phyloP scores from a whole-genome alignment of 2,329 filamentous ascomycete species.

The Aspergillus quadrilineatus region DNA sequence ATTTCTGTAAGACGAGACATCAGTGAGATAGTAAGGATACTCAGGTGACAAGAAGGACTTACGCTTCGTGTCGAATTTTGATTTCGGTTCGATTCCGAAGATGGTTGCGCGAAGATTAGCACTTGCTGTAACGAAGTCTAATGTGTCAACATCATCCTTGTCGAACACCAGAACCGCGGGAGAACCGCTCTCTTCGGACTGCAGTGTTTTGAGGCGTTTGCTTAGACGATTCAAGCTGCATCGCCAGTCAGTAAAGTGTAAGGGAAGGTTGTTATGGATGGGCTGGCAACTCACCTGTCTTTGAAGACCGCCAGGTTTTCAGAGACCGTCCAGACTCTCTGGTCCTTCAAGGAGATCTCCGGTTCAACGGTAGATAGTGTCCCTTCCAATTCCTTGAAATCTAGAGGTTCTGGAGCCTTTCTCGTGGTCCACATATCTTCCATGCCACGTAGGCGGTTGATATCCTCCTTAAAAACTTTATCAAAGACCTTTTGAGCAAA shows the following conservation, averaged over 20 bases:
- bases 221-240: constrained; percentile 69
- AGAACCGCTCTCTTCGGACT: constrained; percentile 45
- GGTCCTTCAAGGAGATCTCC: constrained; percentile 64
- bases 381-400: constrained; percentile 62
- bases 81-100: constrained; percentile 86
- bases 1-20: constrained; percentile 62
- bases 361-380: constrained; percentile 53
- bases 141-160: constrained; percentile 92
- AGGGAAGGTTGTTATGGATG: neutral
- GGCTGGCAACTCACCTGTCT: constrained; percentile 57
- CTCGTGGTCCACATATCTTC: constrained; percentile 95
- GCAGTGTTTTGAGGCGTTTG: constrained; percentile 67
- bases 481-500: constrained; percentile 83
- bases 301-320: constrained; percentile 86
- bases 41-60: constrained; percentile 20
- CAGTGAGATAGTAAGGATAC: constrained; percentile 5
- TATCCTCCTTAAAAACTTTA: constrained; percentile 87
- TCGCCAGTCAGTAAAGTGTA: constrained; percentile 17
- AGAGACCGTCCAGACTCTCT: constrained; percentile 73
- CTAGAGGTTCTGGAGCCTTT: constrained; percentile 69
- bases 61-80: constrained; percentile 92
- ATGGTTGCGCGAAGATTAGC: constrained; percentile 84
- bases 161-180: constrained; percentile 77
- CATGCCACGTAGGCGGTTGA: constrained; percentile 78
- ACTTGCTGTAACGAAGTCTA: constrained; percentile 89